These are phyloP conservation scores for Monilinia fructicola DNA, from an alignment of 2,329 filamentous ascomycete species.

Conservation along the genomic window DNA sequence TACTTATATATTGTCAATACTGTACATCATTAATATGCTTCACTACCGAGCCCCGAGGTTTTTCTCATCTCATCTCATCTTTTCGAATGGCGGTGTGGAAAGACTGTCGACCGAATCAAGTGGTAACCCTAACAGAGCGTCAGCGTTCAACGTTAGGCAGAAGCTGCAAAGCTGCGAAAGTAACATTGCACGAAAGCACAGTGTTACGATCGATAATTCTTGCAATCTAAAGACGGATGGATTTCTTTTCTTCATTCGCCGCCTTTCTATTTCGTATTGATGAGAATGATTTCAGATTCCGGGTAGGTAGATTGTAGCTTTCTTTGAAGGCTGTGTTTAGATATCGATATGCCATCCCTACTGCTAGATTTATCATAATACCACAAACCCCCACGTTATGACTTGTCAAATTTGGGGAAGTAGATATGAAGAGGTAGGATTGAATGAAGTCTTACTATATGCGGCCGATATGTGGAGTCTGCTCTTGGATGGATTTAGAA, in stretches of 20 bases:
- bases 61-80: conserved; percentile 15
- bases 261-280: conserved; percentile 5
- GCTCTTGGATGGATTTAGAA: conserved; percentile 3
- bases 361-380: conserved; percentile 9
- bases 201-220: conserved; percentile 14
- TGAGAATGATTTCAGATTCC: conserved; percentile 1
- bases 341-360: not conserved
- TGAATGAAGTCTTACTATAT: conserved; percentile 14
- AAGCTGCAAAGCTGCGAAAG: conserved; percentile 19
- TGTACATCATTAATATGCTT: conserved; percentile 11
- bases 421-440: conserved; percentile 4
- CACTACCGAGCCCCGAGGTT: not conserved
- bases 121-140: conserved; percentile 1
- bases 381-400: conserved; percentile 19
- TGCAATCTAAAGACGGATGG: conserved; percentile 5
- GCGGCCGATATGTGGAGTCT: conserved; percentile 1
- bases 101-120: conserved; percentile 15
- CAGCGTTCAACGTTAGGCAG: conserved; percentile 22
- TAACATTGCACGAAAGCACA: conserved; percentile 21
- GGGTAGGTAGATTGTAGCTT: conserved; percentile 1
- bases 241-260: conserved; percentile 11
- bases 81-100: conserved; percentile 21
- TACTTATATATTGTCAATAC: not conserved
- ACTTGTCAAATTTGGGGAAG: conserved; percentile 14
- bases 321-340: not conserved